These are phyloP conservation scores for Penicillium riverlandense DNA, from an alignment of 495 filamentous ascomycete genomes.

Conservation along the genomic window DNA sequence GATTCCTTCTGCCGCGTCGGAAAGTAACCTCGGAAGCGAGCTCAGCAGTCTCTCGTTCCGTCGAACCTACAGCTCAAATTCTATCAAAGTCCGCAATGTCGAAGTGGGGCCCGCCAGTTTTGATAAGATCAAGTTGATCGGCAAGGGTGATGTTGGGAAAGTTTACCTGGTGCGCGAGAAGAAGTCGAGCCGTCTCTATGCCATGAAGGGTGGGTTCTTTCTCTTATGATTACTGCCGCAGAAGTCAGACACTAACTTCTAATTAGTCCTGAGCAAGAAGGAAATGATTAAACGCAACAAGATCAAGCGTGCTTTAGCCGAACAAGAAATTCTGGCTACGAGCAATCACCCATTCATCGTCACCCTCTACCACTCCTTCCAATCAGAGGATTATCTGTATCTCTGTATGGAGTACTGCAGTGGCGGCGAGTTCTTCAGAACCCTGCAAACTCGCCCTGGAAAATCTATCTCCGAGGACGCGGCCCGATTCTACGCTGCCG, in stretches of 20 bases:
- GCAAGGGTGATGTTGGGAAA: conserved; percentile 97
- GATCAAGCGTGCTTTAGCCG: conserved; percentile 95
- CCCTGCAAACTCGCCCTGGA: conserved; percentile 90
- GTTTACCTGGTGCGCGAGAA: conserved; percentile 97
- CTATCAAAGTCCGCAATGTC: conserved; percentile 94
- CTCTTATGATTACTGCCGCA: not conserved
- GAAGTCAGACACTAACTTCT: conserved; percentile 5
- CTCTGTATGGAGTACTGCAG: conserved; percentile 99
- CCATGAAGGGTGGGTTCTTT: conserved; percentile 81
- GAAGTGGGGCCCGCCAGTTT: conserved; percentile 95
- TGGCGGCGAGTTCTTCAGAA: conserved; percentile 94
- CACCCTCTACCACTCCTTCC: conserved; percentile 96
- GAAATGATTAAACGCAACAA: conserved; percentile 99
- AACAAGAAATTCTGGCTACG: conserved; percentile 96
- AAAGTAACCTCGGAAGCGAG: conserved; percentile 42
- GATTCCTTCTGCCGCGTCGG: conserved; percentile 29
- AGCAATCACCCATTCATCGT: conserved; percentile 99
- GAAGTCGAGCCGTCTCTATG: conserved; percentile 89
- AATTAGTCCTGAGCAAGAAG: conserved; percentile 90
- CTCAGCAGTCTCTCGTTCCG: conserved; percentile 65
- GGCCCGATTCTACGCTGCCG: conserved; percentile 93
- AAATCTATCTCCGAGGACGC: conserved; percentile 97
- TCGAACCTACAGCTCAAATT: conserved; percentile 97
- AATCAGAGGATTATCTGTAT: conserved; percentile 97
- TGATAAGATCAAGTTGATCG: conserved; percentile 98